phyloP scores from a whole-genome alignment of 176 grass and related monocot species.

The Eleusine coracana region DNA sequence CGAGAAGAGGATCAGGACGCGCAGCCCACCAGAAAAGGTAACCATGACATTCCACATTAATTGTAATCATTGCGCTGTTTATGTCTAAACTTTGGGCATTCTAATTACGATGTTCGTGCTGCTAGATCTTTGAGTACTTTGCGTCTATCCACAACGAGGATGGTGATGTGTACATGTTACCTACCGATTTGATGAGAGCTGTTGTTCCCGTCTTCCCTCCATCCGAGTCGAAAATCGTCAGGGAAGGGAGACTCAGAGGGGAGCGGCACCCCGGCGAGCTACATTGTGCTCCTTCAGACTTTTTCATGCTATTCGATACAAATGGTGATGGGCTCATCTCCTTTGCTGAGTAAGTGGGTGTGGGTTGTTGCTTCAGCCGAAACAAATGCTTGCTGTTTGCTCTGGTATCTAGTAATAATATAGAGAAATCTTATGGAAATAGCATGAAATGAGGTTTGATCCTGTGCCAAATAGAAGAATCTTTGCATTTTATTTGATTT shows the following conservation, averaged over 20 bases:
- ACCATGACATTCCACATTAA: not conserved
- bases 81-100: not conserved
- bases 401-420: not conserved
- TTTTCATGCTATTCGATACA: slow-evolving; percentile 94
- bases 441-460: too few species aligned
- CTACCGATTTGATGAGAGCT: slow-evolving; percentile 83
- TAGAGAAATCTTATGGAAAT: too few species aligned
- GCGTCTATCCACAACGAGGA: slow-evolving; percentile 65
- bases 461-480: not conserved
- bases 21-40: slow-evolving; percentile 94
- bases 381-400: not conserved
- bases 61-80: not conserved
- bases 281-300: slow-evolving; percentile 69
- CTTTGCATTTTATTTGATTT: not conserved
- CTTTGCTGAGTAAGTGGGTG: slow-evolving; percentile 88
- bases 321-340: slow-evolving; percentile 95
- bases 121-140: slow-evolving; percentile 95
- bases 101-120: slow-evolving; percentile 10
- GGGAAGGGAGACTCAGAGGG: slow-evolving; percentile 73
- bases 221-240: slow-evolving; percentile 76
- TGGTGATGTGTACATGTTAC: slow-evolving; percentile 79
- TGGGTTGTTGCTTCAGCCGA: slow-evolving; percentile 19
- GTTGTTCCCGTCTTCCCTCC: slow-evolving; percentile 89
- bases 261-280: slow-evolving; percentile 77
- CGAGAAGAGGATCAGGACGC: slow-evolving; percentile 85